Evolutionary conservation across 2,329 filamentous ascomycete species (phyloP), one percentile per base, ranked within the genome.

Genomic region (Hypoxylon sp.): DNA sequence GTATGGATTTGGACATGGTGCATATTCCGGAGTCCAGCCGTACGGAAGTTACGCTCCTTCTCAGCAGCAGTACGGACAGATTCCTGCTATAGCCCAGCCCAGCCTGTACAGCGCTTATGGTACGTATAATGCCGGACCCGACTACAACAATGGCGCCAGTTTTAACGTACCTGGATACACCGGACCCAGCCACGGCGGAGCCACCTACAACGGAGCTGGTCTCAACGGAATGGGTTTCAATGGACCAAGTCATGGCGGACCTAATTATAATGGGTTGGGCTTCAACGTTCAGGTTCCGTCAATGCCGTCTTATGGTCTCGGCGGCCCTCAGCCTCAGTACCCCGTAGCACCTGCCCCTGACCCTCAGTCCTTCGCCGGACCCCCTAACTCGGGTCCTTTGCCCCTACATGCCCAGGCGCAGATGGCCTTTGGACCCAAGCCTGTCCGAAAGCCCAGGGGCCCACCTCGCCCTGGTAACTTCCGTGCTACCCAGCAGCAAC

Each of bases 371-470:
- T 8, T 50, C 6, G 11, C 35, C 2, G 50, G 42, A 24, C 29
- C 42, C 11, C 35, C 17, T 6, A 32, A 48, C 21, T 21, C 44
- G 3, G 32, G 27, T 2, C 19, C 44, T 31, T 3, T 70, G 13
- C 64, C 67, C 8, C 64, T 67, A 4, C 53, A 58, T 11, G 63
- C 60, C 6, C 64, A 69, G 54, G 68, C 69, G 24, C 73, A 75
- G 65, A 73, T 62, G 31, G 53, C 62, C 17, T 75, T 76, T 53
- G 76, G 77, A 6, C 77, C 77, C 2, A 78, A 77, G 71, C 77
- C 77, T 1, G 76, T 78, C 0, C 70, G 68, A 13, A 79, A 79
- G 60, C 77, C 77, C 1, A 73, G 70, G 42, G 70, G 71, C 6
- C 73, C 74, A 1, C 66, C 69, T 47, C 63, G 67, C 7, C 70